Evolutionary conservation across 805 yeast species (phyloP).

Genomic region (Lachancea quebecensis): DNA sequence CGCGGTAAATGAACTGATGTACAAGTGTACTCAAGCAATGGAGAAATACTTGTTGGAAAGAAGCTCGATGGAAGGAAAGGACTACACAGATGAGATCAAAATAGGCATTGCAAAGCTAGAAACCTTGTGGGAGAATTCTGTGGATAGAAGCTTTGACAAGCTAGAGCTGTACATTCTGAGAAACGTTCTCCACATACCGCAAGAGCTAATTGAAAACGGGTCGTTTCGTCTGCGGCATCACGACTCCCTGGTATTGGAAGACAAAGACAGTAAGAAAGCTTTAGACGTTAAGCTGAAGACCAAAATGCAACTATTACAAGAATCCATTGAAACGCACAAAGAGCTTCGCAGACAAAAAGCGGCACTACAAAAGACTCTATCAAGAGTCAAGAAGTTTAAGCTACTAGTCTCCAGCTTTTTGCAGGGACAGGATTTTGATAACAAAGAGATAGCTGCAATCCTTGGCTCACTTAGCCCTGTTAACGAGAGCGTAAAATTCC

Average conservation of each 20-base stretch:
- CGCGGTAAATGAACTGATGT: constrained; percentile 77
- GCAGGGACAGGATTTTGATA: constrained; percentile 8
- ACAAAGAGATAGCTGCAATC: constrained; percentile 10
- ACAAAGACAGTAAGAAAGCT: constrained; percentile 8
- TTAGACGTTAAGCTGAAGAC: constrained; percentile 12
- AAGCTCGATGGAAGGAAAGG: constrained; percentile 15
- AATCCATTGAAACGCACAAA: constrained; percentile 15
- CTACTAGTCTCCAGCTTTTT: constrained; percentile 9
- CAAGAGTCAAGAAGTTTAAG: constrained; percentile 22
- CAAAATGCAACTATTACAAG: constrained; percentile 19
- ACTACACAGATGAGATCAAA: constrained; percentile 49
- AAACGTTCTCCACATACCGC: constrained; percentile 68
- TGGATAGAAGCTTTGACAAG: constrained; percentile 79
- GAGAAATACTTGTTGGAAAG: constrained; percentile 49
- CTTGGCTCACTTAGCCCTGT: constrained; percentile 23
- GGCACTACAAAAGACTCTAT: constrained; percentile 10
- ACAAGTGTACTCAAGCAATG: constrained; percentile 72
- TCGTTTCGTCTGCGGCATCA: constrained; percentile 67
- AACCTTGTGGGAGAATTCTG: constrained; percentile 62
- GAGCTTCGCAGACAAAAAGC: constrained; percentile 15
- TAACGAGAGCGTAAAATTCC: constrained; percentile 24
- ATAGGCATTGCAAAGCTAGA: constrained; percentile 79
- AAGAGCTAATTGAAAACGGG: constrained; percentile 55
- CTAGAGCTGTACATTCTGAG: constrained; percentile 76
- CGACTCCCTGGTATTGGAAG: constrained; percentile 36